Percentiles rank a stretch among this genome's conserved stretches.
phyloP scores from a whole-genome alignment of 768 basidiomycete species.

The Suillus lakei region DNA sequence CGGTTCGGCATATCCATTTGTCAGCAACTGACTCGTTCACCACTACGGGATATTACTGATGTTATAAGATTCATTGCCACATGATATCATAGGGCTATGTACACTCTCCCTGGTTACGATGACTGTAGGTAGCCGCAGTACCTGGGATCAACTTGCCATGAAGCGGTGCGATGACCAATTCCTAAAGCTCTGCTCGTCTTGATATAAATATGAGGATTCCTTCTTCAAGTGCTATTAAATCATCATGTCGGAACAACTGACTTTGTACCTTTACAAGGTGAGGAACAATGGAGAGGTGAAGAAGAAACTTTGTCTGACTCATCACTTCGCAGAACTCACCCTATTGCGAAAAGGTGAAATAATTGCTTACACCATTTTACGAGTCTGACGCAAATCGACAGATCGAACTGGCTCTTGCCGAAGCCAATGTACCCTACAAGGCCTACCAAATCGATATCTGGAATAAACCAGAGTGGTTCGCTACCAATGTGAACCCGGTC shows the following conservation, averaged over 20 bases:
- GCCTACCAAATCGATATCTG: constrained; percentile 58
- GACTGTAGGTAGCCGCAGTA: background rate
- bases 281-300: constrained; percentile 1
- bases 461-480: constrained; percentile 70
- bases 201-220: background rate
- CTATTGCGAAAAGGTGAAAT: constrained; percentile 54
- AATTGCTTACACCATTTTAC: background rate
- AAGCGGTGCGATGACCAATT: background rate
- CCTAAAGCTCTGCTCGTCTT: background rate
- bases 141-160: background rate
- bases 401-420: constrained; percentile 60
- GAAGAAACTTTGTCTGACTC: constrained; percentile 5
- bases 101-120: background rate
- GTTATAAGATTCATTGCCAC: background rate
- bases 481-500: constrained; percentile 59
- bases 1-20: no score
- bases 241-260: constrained; percentile 37
- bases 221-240: background rate
- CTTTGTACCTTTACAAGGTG: constrained; percentile 50
- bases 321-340: constrained; percentile 49
- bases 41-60: no score
- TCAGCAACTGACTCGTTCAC: no score
- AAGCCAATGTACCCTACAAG: constrained; percentile 51
- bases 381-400: constrained; percentile 21
- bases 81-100: no score